Conservation (phyloP, 495 filamentous ascomycete species). For the Articulospora tetracladia region DNA sequence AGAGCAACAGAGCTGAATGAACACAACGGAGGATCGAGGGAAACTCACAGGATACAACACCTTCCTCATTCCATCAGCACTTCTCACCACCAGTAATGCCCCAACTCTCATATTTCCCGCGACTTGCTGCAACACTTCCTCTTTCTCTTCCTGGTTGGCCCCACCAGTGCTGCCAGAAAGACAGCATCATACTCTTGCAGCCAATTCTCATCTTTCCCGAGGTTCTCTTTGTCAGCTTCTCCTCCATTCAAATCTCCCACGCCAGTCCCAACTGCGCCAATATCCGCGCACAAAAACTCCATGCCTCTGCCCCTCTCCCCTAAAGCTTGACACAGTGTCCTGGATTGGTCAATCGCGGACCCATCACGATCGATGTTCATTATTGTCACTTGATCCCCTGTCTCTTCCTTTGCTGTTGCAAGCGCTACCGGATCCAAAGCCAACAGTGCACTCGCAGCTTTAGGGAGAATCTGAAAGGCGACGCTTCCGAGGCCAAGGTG, state of each 20-base stretch:
- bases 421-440: too few species aligned
- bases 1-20: background rate
- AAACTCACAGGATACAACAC: constrained; percentile 39
- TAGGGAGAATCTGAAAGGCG: too few species aligned
- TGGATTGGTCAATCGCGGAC: constrained; percentile 29
- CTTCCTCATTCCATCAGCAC: constrained; percentile 36
- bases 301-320: constrained; percentile 23
- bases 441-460: too few species aligned
- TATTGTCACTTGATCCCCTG: constrained; percentile 8
- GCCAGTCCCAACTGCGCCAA: constrained; percentile 16
- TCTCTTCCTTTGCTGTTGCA: background rate
- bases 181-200: constrained; percentile 37
- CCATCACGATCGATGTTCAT: constrained; percentile 34
- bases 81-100: constrained; percentile 37
- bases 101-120: constrained; percentile 32
- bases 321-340: constrained; percentile 24
- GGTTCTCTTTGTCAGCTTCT: too few species aligned
- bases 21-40: background rate
- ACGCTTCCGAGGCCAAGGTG: background rate
- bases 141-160: constrained; percentile 30
- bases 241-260: background rate
- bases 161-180: constrained; percentile 45
- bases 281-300: constrained; percentile 28
- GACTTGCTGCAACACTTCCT: constrained; percentile 28
- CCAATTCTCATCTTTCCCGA: background rate